Percentiles rank a stretch among this genome's conserved stretches.
phyloP scores from a whole-genome alignment of 2,329 filamentous ascomycete genomes.

The Paecilomyces dactylethromorphus region DNA sequence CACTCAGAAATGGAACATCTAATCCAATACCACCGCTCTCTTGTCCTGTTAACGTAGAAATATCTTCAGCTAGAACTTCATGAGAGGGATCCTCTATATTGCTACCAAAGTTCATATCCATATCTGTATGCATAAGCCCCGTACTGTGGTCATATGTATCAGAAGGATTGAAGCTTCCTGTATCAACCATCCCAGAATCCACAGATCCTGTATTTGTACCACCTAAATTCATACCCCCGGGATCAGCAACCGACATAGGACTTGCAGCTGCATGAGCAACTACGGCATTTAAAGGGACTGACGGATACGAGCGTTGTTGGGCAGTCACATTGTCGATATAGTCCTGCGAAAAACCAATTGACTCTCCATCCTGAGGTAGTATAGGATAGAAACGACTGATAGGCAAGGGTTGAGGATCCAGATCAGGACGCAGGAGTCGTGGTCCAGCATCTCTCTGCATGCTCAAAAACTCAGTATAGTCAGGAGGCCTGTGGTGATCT shows the following conservation, averaged over 20 bases:
- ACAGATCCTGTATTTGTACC: background rate
- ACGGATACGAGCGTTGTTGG: background rate
- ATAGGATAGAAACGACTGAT: background rate
- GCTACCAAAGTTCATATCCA: background rate
- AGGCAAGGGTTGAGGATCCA: background rate
- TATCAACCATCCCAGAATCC: background rate
- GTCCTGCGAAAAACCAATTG: background rate
- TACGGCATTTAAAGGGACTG: background rate
- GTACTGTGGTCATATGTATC: background rate
- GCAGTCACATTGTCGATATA: background rate
- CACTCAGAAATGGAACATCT: background rate
- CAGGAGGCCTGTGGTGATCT: slow-evolving; percentile 7
- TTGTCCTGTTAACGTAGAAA: background rate
- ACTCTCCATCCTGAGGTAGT: background rate
- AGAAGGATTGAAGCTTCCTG: background rate
- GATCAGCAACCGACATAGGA: background rate
- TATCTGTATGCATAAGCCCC: background rate
- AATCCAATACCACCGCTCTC: background rate
- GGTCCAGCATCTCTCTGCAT: slow-evolving; percentile 3
- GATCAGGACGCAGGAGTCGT: background rate
- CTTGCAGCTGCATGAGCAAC: background rate
- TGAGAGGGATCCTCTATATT: background rate
- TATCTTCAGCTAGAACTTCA: background rate
- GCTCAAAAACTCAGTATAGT: slow-evolving; percentile 4
- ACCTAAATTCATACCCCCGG: background rate